Conservation (phyloP, 1,284 basidiomycete species). For the Dichomitus squalens region DNA sequence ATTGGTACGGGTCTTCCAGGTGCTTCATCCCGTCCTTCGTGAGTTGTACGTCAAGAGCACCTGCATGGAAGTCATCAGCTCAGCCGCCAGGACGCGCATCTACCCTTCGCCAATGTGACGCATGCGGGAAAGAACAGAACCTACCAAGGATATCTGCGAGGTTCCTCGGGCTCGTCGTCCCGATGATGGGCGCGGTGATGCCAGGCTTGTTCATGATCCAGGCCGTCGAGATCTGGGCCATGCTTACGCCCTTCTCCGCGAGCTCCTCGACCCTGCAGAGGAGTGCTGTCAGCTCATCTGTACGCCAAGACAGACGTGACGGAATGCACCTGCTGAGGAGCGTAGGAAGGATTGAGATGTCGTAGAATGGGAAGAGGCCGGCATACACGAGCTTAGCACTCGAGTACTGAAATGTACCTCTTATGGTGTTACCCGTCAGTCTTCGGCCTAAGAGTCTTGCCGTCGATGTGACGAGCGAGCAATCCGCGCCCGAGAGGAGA, state of each 20-base stretch:
- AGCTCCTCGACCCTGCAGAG: conserved; percentile 17
- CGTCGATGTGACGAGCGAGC: conserved; percentile 30
- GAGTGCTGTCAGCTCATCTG: neutral
- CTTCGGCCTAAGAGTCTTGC: conserved; percentile 21
- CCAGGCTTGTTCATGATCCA: conserved; percentile 27
- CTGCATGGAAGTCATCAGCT: neutral
- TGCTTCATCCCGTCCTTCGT: conserved; percentile 45
- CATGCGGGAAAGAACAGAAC: neutral
- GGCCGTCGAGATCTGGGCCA: conserved; percentile 33
- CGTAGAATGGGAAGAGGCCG: neutral
- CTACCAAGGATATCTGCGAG: conserved; percentile 28
- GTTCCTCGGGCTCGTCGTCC: conserved; percentile 31
- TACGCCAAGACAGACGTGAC: neutral
- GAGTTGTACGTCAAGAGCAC: conserved; percentile 39
- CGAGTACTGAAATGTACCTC: neutral
- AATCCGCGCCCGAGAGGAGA: conserved; percentile 38
- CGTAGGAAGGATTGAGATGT: neutral
- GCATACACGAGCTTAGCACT: conserved; percentile 4
- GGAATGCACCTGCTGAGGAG: neutral
- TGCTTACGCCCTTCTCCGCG: conserved; percentile 36
- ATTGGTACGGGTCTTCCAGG: conserved; percentile 43
- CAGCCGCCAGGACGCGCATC: no score
- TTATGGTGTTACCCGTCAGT: conserved; percentile 18
- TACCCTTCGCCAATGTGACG: no score
- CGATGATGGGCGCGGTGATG: conserved; percentile 32